Conservation (phyloP, 257 asterid species). For the Datura wrightii region DNA sequence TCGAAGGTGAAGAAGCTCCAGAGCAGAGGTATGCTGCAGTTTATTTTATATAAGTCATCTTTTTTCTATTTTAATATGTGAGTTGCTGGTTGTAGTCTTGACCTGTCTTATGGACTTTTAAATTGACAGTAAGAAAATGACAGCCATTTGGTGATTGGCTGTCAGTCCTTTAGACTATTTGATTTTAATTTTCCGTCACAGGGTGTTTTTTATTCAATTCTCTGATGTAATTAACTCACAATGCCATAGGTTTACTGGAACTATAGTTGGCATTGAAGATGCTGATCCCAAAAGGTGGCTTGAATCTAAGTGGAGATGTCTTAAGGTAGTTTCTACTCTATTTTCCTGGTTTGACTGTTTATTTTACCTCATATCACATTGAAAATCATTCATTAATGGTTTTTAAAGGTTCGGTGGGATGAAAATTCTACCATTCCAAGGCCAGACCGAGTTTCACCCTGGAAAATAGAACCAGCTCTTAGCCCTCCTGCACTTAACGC, state of each 20-base stretch:
- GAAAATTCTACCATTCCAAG: slow-evolving; percentile 84
- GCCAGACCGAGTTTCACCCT: slow-evolving; percentile 95
- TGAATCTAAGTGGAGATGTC: slow-evolving; percentile 94
- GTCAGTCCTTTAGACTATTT: neutral
- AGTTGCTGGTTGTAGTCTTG: slow-evolving; percentile 17
- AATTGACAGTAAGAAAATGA: neutral
- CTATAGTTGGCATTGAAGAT: slow-evolving; percentile 87
- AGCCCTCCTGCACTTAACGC: slow-evolving; percentile 88
- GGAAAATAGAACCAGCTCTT: slow-evolving; percentile 94
- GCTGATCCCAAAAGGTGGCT: slow-evolving; percentile 76
- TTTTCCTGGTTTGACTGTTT: slow-evolving; percentile 19
- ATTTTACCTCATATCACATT: neutral
- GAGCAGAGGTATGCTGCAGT: slow-evolving; percentile 77
- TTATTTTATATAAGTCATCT: slow-evolving; percentile 31
- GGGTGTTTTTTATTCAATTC: neutral
- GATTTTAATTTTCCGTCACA: slow-evolving; percentile 3
- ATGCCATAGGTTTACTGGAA: slow-evolving; percentile 79
- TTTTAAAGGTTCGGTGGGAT: slow-evolving; percentile 90
- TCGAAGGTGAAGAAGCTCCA: slow-evolving; percentile 99
- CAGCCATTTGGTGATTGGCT: slow-evolving; percentile 5
- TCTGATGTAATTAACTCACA: neutral
- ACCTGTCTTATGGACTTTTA: neutral
- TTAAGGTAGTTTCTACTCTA: slow-evolving; percentile 60
- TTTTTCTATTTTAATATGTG: neutral
- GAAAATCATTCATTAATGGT: slow-evolving; percentile 27